These are phyloP conservation scores for Tuber microsphaerosporum DNA, from an alignment of 495 filamentous ascomycete genomes.

Conservation along the genomic window DNA sequence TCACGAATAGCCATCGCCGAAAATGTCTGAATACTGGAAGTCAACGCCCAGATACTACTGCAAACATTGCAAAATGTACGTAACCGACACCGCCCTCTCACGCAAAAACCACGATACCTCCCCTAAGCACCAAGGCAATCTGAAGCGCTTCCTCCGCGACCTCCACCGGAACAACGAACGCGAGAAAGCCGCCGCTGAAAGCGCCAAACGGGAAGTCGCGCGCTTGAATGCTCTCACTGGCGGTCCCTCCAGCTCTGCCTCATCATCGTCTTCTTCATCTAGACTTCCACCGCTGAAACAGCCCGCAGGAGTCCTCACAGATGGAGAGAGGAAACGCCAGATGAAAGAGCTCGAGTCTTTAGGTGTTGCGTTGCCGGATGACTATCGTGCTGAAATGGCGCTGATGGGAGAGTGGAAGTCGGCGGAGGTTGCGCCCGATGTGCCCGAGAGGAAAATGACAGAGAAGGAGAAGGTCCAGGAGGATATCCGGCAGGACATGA, in stretches of 20 bases:
- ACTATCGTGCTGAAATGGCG: slow-evolving; percentile 70
- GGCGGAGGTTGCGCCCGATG: slow-evolving; percentile 44
- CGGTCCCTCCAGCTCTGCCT: slow-evolving; percentile 34
- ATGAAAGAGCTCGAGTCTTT: slow-evolving; percentile 78
- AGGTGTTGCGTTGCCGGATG: slow-evolving; percentile 77
- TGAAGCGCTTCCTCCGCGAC: slow-evolving; percentile 85
- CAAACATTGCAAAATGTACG: slow-evolving; percentile 89
- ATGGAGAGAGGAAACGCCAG: slow-evolving; percentile 72
- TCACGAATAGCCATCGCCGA: slow-evolving; percentile 8
- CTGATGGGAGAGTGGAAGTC: slow-evolving; percentile 85
- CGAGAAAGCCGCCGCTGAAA: slow-evolving; percentile 66
- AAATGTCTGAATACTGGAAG: slow-evolving; percentile 98
- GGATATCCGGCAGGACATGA: slow-evolving; percentile 55
- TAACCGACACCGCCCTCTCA: slow-evolving; percentile 86
- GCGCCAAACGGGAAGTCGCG: slow-evolving; percentile 79
- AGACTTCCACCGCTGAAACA: slow-evolving; percentile 23
- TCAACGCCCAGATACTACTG: slow-evolving; percentile 95
- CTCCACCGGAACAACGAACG: slow-evolving; percentile 74
- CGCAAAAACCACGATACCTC: slow-evolving; percentile 86
- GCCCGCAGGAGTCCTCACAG: slow-evolving; percentile 43
- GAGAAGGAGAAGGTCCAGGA: slow-evolving; percentile 45
- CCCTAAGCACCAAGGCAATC: slow-evolving; percentile 72
- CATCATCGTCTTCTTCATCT: slow-evolving; percentile 13
- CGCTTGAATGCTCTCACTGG: slow-evolving; percentile 69
- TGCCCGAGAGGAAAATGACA: slow-evolving; percentile 28